Percentiles rank a stretch among this genome's conserved stretches.
These are phyloP conservation scores for Erythrobasidium yunnanense DNA, from an alignment of 768 basidiomycete species.

Conservation along the genomic window DNA sequence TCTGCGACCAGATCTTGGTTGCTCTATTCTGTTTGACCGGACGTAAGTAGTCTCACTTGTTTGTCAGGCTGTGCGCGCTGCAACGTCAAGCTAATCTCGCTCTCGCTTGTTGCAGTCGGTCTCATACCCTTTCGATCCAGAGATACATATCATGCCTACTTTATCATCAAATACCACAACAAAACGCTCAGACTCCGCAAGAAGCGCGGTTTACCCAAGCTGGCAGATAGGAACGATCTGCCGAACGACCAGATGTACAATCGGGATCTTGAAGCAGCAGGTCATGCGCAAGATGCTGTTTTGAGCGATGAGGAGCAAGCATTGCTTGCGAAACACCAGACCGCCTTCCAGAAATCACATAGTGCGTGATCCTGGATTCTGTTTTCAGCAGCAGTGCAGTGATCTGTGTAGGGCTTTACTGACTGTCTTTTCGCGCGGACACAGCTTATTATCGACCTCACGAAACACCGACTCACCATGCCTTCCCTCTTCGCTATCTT, in stretches of 20 bases:
- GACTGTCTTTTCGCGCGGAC: background rate
- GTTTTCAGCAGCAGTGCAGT: background rate
- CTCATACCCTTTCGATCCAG: constrained; percentile 17
- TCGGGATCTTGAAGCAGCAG: constrained; percentile 14
- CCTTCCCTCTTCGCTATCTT: constrained; percentile 23
- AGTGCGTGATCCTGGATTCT: background rate
- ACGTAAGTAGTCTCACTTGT: background rate
- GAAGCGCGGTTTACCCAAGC: constrained; percentile 19
- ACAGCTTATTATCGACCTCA: constrained; percentile 30
- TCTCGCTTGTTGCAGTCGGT: background rate
- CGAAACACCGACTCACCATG: constrained; percentile 30
- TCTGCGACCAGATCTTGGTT: constrained; percentile 28
- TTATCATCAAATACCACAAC: constrained; percentile 28
- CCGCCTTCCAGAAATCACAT: constrained; percentile 25
- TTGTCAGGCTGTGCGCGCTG: background rate
- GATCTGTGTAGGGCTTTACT: too few relatives aligned
- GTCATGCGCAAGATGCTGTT: constrained; percentile 25
- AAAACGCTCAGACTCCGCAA: constrained; percentile 26
- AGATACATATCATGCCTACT: constrained; percentile 28
- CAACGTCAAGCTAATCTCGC: background rate
- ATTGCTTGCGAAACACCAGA: constrained; percentile 27
- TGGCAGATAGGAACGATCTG: constrained; percentile 31
- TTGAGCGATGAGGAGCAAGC: constrained; percentile 28
- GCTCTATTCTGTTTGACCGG: constrained; percentile 28
- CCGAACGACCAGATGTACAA: constrained; percentile 18